Evolutionary conservation across 2,329 filamentous ascomycete species (phyloP).

Genomic region (Pestalotiopsis sp.): DNA sequence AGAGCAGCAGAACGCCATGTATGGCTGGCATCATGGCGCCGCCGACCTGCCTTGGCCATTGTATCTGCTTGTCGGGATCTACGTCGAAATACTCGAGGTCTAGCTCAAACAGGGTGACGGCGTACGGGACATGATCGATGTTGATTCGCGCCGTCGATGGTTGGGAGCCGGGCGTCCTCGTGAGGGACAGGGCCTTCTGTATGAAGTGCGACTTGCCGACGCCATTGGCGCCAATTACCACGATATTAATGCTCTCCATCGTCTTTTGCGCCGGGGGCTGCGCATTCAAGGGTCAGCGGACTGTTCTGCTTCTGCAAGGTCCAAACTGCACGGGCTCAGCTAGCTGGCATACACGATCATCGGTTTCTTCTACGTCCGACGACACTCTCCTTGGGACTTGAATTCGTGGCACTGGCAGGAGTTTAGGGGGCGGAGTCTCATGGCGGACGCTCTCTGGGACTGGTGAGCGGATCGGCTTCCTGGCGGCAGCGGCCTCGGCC

Average conservation of each 20-base stretch:
- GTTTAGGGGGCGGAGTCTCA: slow-evolving; percentile 39
- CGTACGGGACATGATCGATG: slow-evolving; percentile 59
- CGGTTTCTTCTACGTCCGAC: slow-evolving; percentile 38
- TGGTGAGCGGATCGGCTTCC: slow-evolving; percentile 22
- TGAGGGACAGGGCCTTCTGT: slow-evolving; percentile 60
- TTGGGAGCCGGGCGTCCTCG: slow-evolving; percentile 53
- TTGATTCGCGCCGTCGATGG: slow-evolving; percentile 58
- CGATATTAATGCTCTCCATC: slow-evolving; percentile 66
- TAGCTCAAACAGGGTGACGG: slow-evolving; percentile 65
- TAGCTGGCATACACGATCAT: slow-evolving; percentile 21
- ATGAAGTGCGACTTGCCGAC: slow-evolving; percentile 72
- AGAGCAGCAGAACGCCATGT: slow-evolving; percentile 83
- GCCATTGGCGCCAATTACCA: slow-evolving; percentile 65
- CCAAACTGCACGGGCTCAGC: slow-evolving; percentile 3
- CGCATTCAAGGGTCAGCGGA: slow-evolving; percentile 6
- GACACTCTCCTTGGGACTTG: slow-evolving; percentile 51
- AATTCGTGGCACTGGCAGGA: slow-evolving; percentile 47
- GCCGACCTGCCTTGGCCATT: slow-evolving; percentile 69
- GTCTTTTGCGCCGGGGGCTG: slow-evolving; percentile 22
- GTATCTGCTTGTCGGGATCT: slow-evolving; percentile 57
- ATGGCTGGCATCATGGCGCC: slow-evolving; percentile 73
- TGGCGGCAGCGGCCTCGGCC: slow-evolving; percentile 25
- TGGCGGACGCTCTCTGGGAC: slow-evolving; percentile 31
- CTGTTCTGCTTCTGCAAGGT: slow-evolving; percentile 13
- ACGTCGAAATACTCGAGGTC: slow-evolving; percentile 68